phyloP scores from a whole-genome alignment of 768 basidiomycete species.

The Coprinopsis strossmayeri region DNA sequence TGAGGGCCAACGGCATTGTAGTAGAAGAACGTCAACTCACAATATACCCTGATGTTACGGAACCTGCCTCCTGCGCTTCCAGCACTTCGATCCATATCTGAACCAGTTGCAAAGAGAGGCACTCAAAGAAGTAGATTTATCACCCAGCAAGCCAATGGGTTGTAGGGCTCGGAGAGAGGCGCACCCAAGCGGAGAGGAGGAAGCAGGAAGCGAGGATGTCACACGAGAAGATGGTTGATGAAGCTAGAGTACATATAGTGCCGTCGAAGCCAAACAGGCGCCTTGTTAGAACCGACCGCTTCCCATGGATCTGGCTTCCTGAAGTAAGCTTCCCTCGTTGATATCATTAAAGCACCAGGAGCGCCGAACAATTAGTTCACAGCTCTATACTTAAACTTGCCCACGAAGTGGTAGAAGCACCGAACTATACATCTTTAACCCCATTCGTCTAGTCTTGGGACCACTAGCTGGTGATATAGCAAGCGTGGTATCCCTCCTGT shows the following conservation, averaged over 20 bases:
- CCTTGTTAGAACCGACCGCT: constrained; percentile 1
- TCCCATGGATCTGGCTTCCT: neutral
- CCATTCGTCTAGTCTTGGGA: too few species aligned
- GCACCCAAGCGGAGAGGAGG: neutral
- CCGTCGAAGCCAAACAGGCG: neutral
- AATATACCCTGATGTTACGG: constrained; percentile 60
- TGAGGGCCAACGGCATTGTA: neutral
- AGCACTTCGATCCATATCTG: neutral
- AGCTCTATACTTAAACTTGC: too few species aligned
- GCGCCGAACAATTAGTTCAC: too few species aligned
- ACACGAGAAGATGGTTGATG: neutral
- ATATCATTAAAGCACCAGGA: too few species aligned
- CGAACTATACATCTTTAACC: too few species aligned
- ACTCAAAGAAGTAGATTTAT: neutral
- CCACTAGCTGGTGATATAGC: too few species aligned
- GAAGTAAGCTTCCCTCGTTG: too few species aligned
- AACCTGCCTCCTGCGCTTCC: constrained; percentile 3
- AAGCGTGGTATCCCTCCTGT: too few species aligned
- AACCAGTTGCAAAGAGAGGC: neutral
- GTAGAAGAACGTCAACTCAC: constrained; percentile 31
- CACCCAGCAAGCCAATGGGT: neutral
- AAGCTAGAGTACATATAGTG: neutral
- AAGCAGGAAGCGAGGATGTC: neutral
- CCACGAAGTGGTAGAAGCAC: too few species aligned
- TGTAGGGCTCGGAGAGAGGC: neutral